These are phyloP conservation scores for Coemansia sp. DNA, from an alignment of 192 early-diverging fungal species.

Conservation along the genomic window DNA sequence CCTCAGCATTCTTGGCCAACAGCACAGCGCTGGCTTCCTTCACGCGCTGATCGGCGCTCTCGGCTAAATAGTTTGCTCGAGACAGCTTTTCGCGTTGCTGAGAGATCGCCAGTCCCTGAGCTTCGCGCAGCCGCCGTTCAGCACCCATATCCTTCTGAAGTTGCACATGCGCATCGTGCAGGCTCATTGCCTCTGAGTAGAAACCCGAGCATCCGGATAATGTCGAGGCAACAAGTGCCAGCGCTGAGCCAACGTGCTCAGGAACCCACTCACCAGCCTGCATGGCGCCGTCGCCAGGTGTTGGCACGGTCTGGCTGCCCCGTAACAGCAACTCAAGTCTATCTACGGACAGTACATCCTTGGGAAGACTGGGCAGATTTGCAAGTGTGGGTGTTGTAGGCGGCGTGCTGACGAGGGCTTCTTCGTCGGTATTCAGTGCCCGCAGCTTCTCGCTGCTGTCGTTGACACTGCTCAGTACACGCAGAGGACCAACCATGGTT, in stretches of 20 bases:
- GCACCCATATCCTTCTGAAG: slow-evolving; percentile 36
- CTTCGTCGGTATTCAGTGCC: neutral
- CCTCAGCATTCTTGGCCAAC: slow-evolving; percentile 22
- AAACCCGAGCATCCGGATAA: slow-evolving; percentile 25
- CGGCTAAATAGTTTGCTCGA: slow-evolving; percentile 22
- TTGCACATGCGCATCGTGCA: slow-evolving; percentile 25
- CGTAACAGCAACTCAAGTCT: slow-evolving; percentile 10
- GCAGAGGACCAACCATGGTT: slow-evolving; percentile 26
- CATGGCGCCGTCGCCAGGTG: neutral
- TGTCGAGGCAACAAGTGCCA: slow-evolving; percentile 28
- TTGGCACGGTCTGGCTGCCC: neutral
- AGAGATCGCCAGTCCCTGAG: slow-evolving; percentile 45
- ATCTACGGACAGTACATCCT: slow-evolving; percentile 15
- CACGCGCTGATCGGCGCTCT: slow-evolving; percentile 42
- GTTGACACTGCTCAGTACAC: slow-evolving; percentile 21
- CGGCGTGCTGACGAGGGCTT: slow-evolving; percentile 18
- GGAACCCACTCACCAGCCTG: slow-evolving; percentile 9
- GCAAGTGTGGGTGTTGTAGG: slow-evolving; percentile 38
- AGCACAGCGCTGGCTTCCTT: slow-evolving; percentile 32
- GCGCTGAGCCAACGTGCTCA: slow-evolving; percentile 18
- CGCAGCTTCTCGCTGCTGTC: slow-evolving; percentile 33
- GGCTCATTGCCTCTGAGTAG: slow-evolving; percentile 23
- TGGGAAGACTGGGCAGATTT: neutral
- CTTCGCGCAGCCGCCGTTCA: slow-evolving; percentile 52
- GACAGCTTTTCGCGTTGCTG: slow-evolving; percentile 52